A percentile compares a stretch with the other conserved stretches of the same genome.
Evolutionary conservation across 2,329 filamentous ascomycete species (phyloP).

Genomic region (Claviceps africana): DNA sequence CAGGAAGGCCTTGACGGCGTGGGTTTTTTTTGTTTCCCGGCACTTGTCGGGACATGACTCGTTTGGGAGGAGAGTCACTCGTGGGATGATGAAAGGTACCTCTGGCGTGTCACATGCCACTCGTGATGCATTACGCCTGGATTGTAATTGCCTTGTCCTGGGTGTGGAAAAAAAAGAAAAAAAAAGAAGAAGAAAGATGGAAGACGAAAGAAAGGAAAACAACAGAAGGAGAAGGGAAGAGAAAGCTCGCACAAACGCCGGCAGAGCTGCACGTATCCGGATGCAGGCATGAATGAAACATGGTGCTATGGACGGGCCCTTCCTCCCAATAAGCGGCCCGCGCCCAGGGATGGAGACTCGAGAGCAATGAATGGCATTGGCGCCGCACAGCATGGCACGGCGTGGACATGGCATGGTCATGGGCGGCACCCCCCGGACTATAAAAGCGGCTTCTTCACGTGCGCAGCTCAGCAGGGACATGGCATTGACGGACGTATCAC

Average conservation of each 20-base stretch:
- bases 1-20: no score
- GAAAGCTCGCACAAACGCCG: neutral
- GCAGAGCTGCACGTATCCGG: neutral
- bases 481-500: neutral
- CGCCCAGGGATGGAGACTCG: neutral
- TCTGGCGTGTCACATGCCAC: no score
- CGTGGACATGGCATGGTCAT: slow-evolving; percentile 5
- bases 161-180: neutral
- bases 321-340: neutral
- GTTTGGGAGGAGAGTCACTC: no score
- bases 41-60: neutral
- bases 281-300: neutral
- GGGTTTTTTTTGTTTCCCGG: neutral
- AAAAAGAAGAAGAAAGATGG: no score
- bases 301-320: neutral
- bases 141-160: no score
- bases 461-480: neutral
- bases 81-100: no score
- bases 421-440: neutral
- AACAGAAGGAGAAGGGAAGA: no score
- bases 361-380: neutral
- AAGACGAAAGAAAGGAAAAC: no score
- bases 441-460: neutral
- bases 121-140: no score
- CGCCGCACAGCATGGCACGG: neutral